These are phyloP conservation scores for Hyaloperonospora arabidopsidis DNA, from an alignment of 352 stramenopile genomes.

Conservation along the genomic window DNA sequence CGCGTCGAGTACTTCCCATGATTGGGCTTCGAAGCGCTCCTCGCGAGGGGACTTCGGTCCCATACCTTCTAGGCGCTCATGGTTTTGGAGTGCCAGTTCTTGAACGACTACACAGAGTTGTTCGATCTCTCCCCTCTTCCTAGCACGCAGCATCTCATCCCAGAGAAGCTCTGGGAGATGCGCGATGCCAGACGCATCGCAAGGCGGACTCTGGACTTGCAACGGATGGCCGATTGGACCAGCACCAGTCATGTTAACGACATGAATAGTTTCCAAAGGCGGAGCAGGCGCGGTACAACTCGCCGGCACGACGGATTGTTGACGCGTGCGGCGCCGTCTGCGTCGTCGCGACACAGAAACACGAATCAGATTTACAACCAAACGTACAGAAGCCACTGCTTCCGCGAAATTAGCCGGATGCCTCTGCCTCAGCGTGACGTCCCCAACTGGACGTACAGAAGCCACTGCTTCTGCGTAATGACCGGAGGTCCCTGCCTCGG, in stretches of 20 bases:
- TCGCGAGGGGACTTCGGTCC: conserved; percentile 1
- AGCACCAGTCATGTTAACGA: not conserved
- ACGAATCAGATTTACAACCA: not conserved
- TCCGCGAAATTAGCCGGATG: not conserved
- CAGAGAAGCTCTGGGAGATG: not conserved
- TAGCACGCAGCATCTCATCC: not conserved
- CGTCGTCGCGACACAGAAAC: not conserved
- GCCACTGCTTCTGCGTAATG: too few species aligned
- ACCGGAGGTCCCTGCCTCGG: too few species aligned
- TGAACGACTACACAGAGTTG: not conserved
- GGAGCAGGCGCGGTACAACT: not conserved
- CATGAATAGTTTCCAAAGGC: not conserved
- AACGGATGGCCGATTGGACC: not conserved
- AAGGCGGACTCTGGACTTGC: not conserved
- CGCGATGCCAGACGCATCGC: not conserved
- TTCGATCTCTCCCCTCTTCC: not conserved
- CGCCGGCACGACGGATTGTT: not conserved
- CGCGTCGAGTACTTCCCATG: not conserved
- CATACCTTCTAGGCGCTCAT: not conserved
- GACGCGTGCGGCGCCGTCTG: not conserved
- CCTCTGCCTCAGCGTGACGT: not conserved
- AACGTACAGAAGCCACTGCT: not conserved
- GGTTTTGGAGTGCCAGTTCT: not conserved
- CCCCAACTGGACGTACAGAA: not conserved
- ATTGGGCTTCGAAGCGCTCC: conserved; percentile 13